Conservation (phyloP, 805 yeast species). For the Middelhovenomyces tepae region DNA sequence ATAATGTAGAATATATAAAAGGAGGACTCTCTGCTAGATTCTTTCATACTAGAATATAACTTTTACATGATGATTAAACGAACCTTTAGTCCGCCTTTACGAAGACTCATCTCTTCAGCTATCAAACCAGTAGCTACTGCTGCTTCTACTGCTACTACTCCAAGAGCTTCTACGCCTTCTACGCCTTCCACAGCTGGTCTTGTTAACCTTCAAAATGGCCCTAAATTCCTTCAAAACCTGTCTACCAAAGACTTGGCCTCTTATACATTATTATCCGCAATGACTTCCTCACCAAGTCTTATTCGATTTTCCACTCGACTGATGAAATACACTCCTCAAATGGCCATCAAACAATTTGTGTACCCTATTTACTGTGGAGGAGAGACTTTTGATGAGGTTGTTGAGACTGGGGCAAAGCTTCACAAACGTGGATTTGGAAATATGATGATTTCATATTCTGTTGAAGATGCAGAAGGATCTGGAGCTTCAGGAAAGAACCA, state of each 20-base stretch:
- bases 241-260: conserved; percentile 20
- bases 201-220: conserved; percentile 7
- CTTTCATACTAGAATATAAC: too few relatives aligned
- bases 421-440: conserved; percentile 72
- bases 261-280: conserved; percentile 24
- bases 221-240: conserved; percentile 21
- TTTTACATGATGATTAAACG: too few relatives aligned
- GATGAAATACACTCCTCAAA: conserved; percentile 45
- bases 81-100: too few relatives aligned
- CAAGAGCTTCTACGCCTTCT: background rate
- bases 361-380: conserved; percentile 90
- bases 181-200: background rate
- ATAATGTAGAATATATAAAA: too few relatives aligned
- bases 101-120: too few relatives aligned
- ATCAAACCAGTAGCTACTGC: conserved; percentile 1
- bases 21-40: too few relatives aligned
- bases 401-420: conserved; percentile 58
- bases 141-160: conserved; percentile 4
- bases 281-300: conserved; percentile 27
- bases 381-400: conserved; percentile 60
- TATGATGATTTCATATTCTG: conserved; percentile 92
- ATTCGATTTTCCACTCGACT: conserved; percentile 24
- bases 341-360: conserved; percentile 59
- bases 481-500: conserved; percentile 34
- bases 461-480: conserved; percentile 82